These are phyloP conservation scores for Fusarium domesticum DNA, from an alignment of 2,329 filamentous ascomycete genomes.

Conservation along the genomic window DNA sequence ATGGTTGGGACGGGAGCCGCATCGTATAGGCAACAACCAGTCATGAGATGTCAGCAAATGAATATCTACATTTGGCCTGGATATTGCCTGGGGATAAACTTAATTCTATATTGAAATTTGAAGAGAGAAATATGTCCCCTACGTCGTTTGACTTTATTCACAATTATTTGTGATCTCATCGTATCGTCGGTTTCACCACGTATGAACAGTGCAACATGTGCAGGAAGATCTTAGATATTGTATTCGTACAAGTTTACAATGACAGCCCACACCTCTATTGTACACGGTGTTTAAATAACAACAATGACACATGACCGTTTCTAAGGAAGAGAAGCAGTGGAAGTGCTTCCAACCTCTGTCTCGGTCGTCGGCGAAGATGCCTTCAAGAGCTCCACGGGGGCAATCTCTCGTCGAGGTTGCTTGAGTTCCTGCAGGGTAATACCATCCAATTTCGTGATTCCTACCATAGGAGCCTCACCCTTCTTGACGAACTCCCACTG, in stretches of 20 bases:
- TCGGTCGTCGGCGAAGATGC: constrained; percentile 33
- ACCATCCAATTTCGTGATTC: constrained; percentile 85
- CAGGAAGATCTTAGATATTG: constrained; percentile 13
- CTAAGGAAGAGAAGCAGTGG: constrained; percentile 34
- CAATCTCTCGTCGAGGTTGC: constrained; percentile 68
- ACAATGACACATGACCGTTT: constrained; percentile 6
- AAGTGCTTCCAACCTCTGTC: constrained; percentile 33
- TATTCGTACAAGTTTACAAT: constrained; percentile 28
- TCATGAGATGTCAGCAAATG: neutral
- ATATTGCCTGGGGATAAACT: too few species aligned
- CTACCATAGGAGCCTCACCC: constrained; percentile 85
- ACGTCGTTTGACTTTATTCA: too few species aligned
- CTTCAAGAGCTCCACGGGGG: constrained; percentile 41
- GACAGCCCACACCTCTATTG: constrained; percentile 23
- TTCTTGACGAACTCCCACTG: constrained; percentile 93
- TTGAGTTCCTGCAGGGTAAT: constrained; percentile 81
- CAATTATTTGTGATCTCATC: too few species aligned
- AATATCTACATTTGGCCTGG: neutral
- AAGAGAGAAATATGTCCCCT: too few species aligned
- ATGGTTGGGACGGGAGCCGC: neutral
- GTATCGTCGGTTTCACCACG: too few species aligned
- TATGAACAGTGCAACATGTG: too few species aligned
- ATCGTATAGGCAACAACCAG: constrained; percentile 18
- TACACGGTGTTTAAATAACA: constrained; percentile 22
- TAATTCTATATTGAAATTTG: too few species aligned